These are phyloP conservation scores for Fagopyrum esculentum DNA, from an alignment of 148 eudicot species.

Conservation along the genomic window DNA sequence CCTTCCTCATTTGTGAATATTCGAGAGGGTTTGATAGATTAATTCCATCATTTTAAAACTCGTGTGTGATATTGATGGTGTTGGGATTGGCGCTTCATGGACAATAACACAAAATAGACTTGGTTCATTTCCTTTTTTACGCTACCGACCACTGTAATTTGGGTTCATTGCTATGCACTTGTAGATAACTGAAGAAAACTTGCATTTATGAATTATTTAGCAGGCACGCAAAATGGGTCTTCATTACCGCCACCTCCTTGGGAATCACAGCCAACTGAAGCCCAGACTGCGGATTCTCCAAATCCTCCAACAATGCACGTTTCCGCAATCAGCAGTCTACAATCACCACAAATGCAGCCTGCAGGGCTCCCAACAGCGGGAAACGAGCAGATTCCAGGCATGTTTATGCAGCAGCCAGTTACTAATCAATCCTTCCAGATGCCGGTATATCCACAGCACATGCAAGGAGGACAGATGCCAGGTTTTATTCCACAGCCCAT, in stretches of 20 bases:
- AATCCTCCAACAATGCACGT: constrained; percentile 37
- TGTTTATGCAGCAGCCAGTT: constrained; percentile 47
- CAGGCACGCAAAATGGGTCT: constrained; percentile 53
- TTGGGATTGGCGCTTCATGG: too few relatives aligned
- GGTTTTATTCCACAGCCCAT: constrained; percentile 57
- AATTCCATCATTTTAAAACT: too few relatives aligned
- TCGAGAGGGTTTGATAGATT: too few relatives aligned
- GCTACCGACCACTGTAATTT: too few relatives aligned
- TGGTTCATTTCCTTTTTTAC: too few relatives aligned
- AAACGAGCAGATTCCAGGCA: constrained; percentile 37
- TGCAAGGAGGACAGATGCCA: constrained; percentile 32
- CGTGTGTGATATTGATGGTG: too few relatives aligned
- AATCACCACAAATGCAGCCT: constrained; percentile 26
- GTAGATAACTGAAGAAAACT: neutral
- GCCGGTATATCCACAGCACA: constrained; percentile 40
- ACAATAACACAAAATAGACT: too few relatives aligned
- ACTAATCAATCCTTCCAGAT: constrained; percentile 31
- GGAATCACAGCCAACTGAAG: constrained; percentile 64
- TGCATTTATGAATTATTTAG: constrained; percentile 10
- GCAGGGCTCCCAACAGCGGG: constrained; percentile 39
- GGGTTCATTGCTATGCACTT: too few relatives aligned
- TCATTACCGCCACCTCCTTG: constrained; percentile 91
- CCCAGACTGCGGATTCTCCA: constrained; percentile 32
- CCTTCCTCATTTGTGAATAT: too few relatives aligned
- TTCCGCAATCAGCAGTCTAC: constrained; percentile 15